Percentiles rank a stretch among this genome's conserved stretches.
phyloP scores from a whole-genome alignment of 768 basidiomycete species.

The Agaricus subrufescens region DNA sequence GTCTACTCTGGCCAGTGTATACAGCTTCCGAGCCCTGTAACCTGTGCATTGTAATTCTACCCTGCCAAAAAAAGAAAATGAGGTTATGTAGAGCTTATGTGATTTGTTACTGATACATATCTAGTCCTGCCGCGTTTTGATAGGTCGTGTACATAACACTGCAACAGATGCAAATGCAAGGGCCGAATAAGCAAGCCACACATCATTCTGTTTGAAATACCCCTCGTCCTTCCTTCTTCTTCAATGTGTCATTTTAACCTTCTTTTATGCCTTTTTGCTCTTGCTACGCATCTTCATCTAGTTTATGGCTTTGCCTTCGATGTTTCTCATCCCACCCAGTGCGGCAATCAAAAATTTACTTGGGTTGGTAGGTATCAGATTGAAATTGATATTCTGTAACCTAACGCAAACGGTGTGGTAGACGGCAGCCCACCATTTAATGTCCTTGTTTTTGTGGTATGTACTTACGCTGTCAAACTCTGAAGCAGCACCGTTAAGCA shows the following conservation, averaged over 20 bases:
- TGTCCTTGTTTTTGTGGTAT: conserved; percentile 21
- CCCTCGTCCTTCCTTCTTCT: conserved; percentile 1
- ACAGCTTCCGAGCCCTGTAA: too few relatives aligned
- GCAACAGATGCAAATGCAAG: neutral
- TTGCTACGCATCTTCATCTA: neutral
- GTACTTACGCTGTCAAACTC: neutral
- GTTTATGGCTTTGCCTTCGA: conserved; percentile 18
- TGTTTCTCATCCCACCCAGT: conserved; percentile 18
- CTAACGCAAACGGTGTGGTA: conserved; percentile 4
- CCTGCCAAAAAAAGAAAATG: too few relatives aligned
- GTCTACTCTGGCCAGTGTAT: too few relatives aligned
- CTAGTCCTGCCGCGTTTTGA: too few relatives aligned
- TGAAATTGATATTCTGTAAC: neutral
- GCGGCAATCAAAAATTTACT: conserved; percentile 18
- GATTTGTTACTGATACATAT: too few relatives aligned
- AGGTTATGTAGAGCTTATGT: too few relatives aligned
- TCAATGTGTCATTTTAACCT: conserved; percentile 10
- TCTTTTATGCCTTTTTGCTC: conserved; percentile 2
- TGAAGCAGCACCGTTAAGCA: neutral
- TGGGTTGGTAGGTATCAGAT: conserved; percentile 19
- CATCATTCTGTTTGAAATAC: neutral
- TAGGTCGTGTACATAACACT: too few relatives aligned
- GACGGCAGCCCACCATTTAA: conserved; percentile 23
- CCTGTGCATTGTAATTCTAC: too few relatives aligned
- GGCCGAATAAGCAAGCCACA: neutral